Percentiles rank a stretch among this genome's conserved stretches.
Conservation (phyloP, 2,329 filamentous ascomycete genomes). For the Trichophyton rubrum region DNA sequence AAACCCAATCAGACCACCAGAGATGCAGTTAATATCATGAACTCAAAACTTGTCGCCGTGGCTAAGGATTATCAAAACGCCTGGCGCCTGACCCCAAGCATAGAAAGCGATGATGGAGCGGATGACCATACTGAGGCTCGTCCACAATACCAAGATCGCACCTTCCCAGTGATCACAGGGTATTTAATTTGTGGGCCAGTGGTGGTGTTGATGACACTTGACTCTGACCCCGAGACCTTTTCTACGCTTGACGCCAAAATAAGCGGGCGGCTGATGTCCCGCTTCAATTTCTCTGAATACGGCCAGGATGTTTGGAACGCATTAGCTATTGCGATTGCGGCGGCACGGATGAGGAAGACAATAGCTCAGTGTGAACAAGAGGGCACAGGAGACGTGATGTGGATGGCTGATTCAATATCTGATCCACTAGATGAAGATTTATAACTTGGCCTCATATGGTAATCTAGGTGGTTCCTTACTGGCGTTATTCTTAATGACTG, state of each 20-base stretch:
- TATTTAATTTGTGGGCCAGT: conserved; percentile 43
- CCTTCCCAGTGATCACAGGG: conserved; percentile 41
- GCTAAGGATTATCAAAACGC: conserved; percentile 31
- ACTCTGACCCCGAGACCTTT: conserved; percentile 27
- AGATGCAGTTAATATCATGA: conserved; percentile 32
- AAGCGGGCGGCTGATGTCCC: conserved; percentile 31
- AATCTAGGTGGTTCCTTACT: neutral
- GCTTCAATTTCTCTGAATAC: conserved; percentile 41
- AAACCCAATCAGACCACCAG: conserved; percentile 28
- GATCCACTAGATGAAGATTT: neutral
- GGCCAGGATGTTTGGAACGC: conserved; percentile 50
- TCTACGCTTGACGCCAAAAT: conserved; percentile 12
- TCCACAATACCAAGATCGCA: conserved; percentile 12
- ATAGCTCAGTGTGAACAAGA: conserved; percentile 35
- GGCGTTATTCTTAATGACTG: too few species aligned
- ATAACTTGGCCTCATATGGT: neutral
- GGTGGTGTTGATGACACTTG: conserved; percentile 41
- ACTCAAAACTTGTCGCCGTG: conserved; percentile 33
- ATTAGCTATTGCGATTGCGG: conserved; percentile 43
- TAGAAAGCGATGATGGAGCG: conserved; percentile 5
- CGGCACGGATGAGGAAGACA: conserved; percentile 41
- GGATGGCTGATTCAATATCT: conserved; percentile 6
- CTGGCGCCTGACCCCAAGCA: conserved; percentile 8
- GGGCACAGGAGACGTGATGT: conserved; percentile 13
- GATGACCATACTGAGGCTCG: conserved; percentile 7